Percentiles rank a stretch among this genome's conserved stretches.
Evolutionary conservation across 768 basidiomycete genomes (phyloP).

Genomic region (Dacryopinax primogenitus): DNA sequence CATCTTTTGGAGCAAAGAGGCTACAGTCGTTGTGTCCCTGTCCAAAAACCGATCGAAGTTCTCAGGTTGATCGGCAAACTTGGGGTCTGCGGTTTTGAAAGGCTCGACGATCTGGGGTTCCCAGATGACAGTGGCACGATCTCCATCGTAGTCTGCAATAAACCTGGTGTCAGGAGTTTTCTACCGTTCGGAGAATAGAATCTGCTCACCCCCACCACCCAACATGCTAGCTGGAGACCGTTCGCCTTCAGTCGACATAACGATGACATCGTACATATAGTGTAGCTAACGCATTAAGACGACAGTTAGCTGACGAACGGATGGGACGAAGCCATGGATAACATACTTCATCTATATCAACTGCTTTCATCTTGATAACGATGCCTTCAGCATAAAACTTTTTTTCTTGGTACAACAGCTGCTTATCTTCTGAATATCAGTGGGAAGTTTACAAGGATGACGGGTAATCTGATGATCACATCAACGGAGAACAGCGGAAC

Average conservation of each 20-base stretch:
- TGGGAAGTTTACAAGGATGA: slow-evolving; percentile 13
- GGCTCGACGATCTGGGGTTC: slow-evolving; percentile 40
- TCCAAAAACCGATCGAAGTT: slow-evolving; percentile 34
- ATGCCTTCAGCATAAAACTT: not conserved
- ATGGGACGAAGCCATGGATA: not conserved
- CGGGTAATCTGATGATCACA: slow-evolving; percentile 10
- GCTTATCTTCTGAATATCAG: not conserved
- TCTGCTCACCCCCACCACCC: slow-evolving; percentile 39
- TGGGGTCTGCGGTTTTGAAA: slow-evolving; percentile 43
- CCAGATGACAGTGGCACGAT: slow-evolving; percentile 36
- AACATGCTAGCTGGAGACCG: slow-evolving; percentile 50
- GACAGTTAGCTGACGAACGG: no score
- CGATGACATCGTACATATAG: slow-evolving; percentile 13
- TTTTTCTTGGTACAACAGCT: not conserved
- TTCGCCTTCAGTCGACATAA: slow-evolving; percentile 26
- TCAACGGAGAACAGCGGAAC: not conserved
- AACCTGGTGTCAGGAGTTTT: slow-evolving; percentile 33
- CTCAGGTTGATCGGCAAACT: slow-evolving; percentile 39
- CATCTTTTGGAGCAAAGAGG: slow-evolving; percentile 28
- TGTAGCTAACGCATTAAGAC: slow-evolving; percentile 12
- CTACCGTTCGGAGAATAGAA: not conserved
- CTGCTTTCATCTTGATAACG: slow-evolving; percentile 1
- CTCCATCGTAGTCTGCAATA: slow-evolving; percentile 52
- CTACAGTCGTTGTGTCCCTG: slow-evolving; percentile 35
- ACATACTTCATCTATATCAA: not conserved